A percentile compares a stretch with the other conserved stretches of the same genome.
Conservation (phyloP, 2,329 filamentous ascomycete genomes). For the Pseudogymnoascus sp. region DNA sequence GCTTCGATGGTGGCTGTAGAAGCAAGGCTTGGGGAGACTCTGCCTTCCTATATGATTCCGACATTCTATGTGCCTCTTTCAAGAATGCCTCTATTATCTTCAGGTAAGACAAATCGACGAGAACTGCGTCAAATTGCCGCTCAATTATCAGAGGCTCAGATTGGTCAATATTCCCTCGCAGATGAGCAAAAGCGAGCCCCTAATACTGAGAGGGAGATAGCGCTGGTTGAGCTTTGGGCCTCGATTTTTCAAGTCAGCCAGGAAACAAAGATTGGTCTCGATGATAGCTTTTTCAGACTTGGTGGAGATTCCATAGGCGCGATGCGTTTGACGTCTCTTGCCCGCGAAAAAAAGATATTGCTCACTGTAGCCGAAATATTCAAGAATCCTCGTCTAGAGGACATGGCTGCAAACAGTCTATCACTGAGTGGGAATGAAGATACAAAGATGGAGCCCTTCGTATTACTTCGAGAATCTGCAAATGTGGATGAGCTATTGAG, state of each 20-base stretch:
- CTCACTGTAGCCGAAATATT: conserved; percentile 35
- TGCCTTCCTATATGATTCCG: conserved; percentile 33
- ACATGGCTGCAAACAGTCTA: conserved; percentile 10
- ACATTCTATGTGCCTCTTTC: conserved; percentile 25
- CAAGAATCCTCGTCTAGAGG: conserved; percentile 22
- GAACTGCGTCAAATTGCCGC: conserved; percentile 25
- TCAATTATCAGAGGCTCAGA: conserved; percentile 15
- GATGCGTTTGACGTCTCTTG: conserved; percentile 37
- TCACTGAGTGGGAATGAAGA: too few relatives aligned
- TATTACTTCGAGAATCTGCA: neutral
- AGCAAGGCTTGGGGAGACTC: conserved; percentile 5
- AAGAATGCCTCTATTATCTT: conserved; percentile 23
- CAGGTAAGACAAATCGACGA: conserved; percentile 29
- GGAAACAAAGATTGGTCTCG: conserved; percentile 9
- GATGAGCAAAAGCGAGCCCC: neutral
- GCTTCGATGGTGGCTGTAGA: neutral
- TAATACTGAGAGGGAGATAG: neutral
- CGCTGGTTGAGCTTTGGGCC: neutral
- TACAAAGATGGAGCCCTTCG: neutral
- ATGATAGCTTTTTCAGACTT: conserved; percentile 33
- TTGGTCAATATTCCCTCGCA: neutral
- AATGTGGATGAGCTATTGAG: neutral
- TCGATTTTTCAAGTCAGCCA: neutral
- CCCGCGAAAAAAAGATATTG: conserved; percentile 18
- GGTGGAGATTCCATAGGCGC: conserved; percentile 30